phyloP scores from a whole-genome alignment of 2,329 filamentous ascomycete genomes.

The Metarhizium album region DNA sequence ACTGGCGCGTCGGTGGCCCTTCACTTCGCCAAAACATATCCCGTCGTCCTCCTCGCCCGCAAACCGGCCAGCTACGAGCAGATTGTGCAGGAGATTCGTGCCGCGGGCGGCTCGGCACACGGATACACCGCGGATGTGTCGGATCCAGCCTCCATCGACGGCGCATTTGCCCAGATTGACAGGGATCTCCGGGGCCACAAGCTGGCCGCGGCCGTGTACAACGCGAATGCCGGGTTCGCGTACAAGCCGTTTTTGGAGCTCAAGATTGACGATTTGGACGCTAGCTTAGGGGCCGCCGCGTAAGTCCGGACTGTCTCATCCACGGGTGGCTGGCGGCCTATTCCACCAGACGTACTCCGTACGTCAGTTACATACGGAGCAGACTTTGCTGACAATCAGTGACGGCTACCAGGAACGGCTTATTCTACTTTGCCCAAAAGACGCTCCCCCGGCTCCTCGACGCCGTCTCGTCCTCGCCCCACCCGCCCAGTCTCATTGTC shows the following conservation, averaged over 20 bases:
- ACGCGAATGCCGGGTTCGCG: constrained; percentile 44
- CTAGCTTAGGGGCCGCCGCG: constrained; percentile 35
- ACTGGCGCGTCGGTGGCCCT: constrained; percentile 46
- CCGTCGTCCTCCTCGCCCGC: constrained; percentile 65
- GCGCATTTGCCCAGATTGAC: constrained; percentile 52
- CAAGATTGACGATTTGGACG: constrained; percentile 37
- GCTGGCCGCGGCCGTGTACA: constrained; percentile 59
- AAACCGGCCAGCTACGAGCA: constrained; percentile 52
- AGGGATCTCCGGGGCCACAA: constrained; percentile 44
- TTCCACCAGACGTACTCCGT: too few relatives aligned
- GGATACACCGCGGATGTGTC: constrained; percentile 47
- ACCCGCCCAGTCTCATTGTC: constrained; percentile 73
- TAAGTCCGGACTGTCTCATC: too few relatives aligned
- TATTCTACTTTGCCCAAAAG: constrained; percentile 65
- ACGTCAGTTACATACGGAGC: too few relatives aligned
- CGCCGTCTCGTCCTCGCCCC: constrained; percentile 36
- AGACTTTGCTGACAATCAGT: background rate
- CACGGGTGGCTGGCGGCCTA: too few relatives aligned
- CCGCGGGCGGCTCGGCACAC: constrained; percentile 55
- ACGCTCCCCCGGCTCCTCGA: constrained; percentile 60
- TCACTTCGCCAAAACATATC: constrained; percentile 53
- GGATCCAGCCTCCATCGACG: constrained; percentile 35
- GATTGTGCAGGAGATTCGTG: constrained; percentile 60
- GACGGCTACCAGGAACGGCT: constrained; percentile 41
- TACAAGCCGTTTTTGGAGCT: constrained; percentile 49